Conservation (phyloP, 164 flowering plant species). For the Vitis cinerea region DNA sequence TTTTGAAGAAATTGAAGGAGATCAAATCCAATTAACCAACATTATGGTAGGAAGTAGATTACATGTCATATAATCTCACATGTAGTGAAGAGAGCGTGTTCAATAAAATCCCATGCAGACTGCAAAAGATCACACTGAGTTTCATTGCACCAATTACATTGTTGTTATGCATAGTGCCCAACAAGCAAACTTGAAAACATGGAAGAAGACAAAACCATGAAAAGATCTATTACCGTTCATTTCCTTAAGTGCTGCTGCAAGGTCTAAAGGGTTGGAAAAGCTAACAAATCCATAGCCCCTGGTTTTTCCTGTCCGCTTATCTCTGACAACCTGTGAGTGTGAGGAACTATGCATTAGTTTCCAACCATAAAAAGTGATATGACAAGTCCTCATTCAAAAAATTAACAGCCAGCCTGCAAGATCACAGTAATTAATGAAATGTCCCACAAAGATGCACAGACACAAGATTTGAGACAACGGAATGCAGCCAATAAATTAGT, state of each 20-base stretch:
- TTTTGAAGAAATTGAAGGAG: too few species aligned
- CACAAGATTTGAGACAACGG: too few species aligned
- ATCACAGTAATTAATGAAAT: too few species aligned
- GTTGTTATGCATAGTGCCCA: background rate
- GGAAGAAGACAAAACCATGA: background rate
- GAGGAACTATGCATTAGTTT: background rate
- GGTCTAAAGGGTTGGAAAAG: slow-evolving; percentile 63
- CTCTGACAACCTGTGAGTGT: slow-evolving; percentile 62
- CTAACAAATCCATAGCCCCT: slow-evolving; percentile 84
- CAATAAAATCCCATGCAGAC: background rate
- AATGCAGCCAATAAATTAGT: too few species aligned
- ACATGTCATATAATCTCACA: too few species aligned
- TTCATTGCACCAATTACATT: background rate
- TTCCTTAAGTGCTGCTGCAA: slow-evolving; percentile 72
- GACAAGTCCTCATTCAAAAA: background rate
- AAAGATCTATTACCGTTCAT: slow-evolving; percentile 62
- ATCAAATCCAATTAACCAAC: too few species aligned
- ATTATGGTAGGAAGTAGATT: too few species aligned
- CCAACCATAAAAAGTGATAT: background rate
- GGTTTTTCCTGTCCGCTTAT: slow-evolving; percentile 80
- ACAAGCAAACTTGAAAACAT: background rate
- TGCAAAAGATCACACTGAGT: background rate
- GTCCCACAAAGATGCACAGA: too few species aligned
- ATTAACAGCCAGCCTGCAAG: background rate
- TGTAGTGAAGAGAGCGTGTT: too few species aligned